Percentiles rank a stretch among this genome's conserved stretches.
Evolutionary conservation across 1,284 basidiomycete genomes (phyloP).

Genomic region (Sphaerobolus stellatus): DNA sequence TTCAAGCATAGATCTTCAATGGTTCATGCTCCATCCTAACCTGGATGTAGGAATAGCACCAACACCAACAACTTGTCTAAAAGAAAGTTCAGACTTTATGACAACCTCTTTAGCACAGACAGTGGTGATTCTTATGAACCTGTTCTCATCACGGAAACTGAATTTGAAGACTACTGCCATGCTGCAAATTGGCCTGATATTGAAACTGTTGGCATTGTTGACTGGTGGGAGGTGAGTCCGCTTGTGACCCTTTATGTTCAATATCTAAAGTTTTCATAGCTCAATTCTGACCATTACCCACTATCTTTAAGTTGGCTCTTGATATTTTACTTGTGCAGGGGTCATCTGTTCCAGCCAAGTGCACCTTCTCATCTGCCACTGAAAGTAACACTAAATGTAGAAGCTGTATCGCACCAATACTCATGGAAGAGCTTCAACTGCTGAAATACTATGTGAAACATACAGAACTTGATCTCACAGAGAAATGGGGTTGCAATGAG

Average conservation of each 20-base stretch:
- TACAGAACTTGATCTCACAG: background rate
- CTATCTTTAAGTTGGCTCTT: slow-evolving; percentile 20
- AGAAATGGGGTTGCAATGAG: background rate
- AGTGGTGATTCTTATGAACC: background rate
- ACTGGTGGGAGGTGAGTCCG: background rate
- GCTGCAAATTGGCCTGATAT: background rate
- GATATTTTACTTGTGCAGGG: slow-evolving; percentile 28
- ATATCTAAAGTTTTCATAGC: slow-evolving; percentile 9
- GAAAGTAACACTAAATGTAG: slow-evolving; percentile 20
- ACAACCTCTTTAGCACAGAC: background rate
- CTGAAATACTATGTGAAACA: background rate
- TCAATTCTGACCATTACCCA: slow-evolving; percentile 15
- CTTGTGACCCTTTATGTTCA: background rate
- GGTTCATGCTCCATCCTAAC: too few species aligned
- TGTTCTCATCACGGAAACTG: background rate
- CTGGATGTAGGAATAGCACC: too few species aligned
- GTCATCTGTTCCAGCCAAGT: slow-evolving; percentile 28
- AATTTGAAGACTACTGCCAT: background rate
- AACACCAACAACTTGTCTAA: background rate
- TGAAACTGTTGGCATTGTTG: background rate
- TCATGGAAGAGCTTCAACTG: slow-evolving; percentile 20
- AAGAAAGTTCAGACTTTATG: background rate
- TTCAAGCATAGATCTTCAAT: too few species aligned
- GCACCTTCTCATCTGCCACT: slow-evolving; percentile 27
- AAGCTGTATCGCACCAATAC: slow-evolving; percentile 10